A percentile compares a stretch with the other conserved stretches of the same genome.
Evolutionary conservation across 2,329 filamentous ascomycete genomes (phyloP).

Genomic region (Capronia epimyces): DNA sequence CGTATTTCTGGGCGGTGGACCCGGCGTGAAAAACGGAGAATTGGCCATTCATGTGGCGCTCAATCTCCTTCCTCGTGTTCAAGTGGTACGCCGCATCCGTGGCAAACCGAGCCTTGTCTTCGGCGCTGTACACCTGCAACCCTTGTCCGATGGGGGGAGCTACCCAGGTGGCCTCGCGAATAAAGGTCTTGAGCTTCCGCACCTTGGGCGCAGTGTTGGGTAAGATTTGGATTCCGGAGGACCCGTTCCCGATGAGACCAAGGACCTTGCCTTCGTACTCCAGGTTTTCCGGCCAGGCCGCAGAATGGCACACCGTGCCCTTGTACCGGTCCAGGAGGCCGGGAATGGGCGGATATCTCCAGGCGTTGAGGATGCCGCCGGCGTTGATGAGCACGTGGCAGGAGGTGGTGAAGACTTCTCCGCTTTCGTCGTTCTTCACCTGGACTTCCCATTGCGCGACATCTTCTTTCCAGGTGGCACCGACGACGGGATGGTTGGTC

Average conservation of each 20-base stretch:
- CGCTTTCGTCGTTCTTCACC: background rate
- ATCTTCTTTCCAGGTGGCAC: constrained; percentile 8
- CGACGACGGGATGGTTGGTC: constrained; percentile 7
- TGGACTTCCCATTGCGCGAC: background rate
- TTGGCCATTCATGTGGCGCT: constrained; percentile 23
- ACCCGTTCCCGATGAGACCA: constrained; percentile 31
- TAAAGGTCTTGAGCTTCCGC: constrained; percentile 33
- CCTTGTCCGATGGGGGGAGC: background rate
- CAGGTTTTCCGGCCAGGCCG: constrained; percentile 32
- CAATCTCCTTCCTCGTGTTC: constrained; percentile 11
- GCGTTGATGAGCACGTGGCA: constrained; percentile 45
- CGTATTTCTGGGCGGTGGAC: constrained; percentile 7
- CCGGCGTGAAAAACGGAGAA: constrained; percentile 18
- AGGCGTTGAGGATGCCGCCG: constrained; percentile 55
- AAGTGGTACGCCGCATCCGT: constrained; percentile 23
- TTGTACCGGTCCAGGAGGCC: constrained; percentile 28
- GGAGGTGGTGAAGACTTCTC: constrained; percentile 4
- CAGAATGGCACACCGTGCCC: constrained; percentile 30
- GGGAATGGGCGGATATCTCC: constrained; percentile 35
- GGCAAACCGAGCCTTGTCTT: constrained; percentile 18
- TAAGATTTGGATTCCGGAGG: constrained; percentile 41
- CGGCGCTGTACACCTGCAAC: constrained; percentile 10
- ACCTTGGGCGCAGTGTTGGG: constrained; percentile 30
- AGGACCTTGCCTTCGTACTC: constrained; percentile 29
- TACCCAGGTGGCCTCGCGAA: constrained; percentile 8